Conservation (phyloP, 2,329 filamentous ascomycete species). For the Epichloe typhina region DNA sequence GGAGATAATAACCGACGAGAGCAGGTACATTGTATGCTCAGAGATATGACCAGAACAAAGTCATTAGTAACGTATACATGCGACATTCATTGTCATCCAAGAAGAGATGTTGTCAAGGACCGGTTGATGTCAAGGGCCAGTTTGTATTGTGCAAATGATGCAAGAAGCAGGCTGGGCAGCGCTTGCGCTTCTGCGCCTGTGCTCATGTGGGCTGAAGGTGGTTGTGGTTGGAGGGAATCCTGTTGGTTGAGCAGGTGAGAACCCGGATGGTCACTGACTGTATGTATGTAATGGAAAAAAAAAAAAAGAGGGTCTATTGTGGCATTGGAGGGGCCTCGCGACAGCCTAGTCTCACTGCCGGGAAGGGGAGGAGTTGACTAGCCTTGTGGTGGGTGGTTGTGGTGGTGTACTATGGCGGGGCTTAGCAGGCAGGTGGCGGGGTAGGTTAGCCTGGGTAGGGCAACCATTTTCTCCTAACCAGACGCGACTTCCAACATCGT, state of each 20-base stretch:
- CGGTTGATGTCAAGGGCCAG: too few relatives aligned
- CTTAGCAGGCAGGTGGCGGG: neutral
- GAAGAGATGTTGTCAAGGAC: too few relatives aligned
- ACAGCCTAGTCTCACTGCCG: neutral
- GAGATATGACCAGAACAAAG: too few relatives aligned
- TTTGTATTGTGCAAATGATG: too few relatives aligned
- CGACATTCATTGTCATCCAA: too few relatives aligned
- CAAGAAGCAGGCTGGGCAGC: neutral
- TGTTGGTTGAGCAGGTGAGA: slow-evolving; percentile 7
- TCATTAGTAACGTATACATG: too few relatives aligned
- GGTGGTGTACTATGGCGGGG: too few relatives aligned
- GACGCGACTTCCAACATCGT: neutral
- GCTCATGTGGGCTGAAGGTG: slow-evolving; percentile 1
- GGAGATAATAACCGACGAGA: too few relatives aligned
- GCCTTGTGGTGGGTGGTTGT: too few relatives aligned
- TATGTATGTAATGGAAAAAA: neutral
- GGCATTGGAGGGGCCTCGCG: neutral
- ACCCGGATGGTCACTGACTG: slow-evolving; percentile 11
- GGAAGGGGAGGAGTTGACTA: neutral
- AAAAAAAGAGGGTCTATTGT: neutral
- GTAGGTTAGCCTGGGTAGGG: neutral
- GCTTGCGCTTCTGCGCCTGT: neutral
- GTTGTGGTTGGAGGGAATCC: neutral
- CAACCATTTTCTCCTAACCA: neutral
- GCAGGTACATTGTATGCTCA: too few relatives aligned